phyloP scores from a whole-genome alignment of 2,329 filamentous ascomycete genomes.

The Trichoderma koningiopsis region DNA sequence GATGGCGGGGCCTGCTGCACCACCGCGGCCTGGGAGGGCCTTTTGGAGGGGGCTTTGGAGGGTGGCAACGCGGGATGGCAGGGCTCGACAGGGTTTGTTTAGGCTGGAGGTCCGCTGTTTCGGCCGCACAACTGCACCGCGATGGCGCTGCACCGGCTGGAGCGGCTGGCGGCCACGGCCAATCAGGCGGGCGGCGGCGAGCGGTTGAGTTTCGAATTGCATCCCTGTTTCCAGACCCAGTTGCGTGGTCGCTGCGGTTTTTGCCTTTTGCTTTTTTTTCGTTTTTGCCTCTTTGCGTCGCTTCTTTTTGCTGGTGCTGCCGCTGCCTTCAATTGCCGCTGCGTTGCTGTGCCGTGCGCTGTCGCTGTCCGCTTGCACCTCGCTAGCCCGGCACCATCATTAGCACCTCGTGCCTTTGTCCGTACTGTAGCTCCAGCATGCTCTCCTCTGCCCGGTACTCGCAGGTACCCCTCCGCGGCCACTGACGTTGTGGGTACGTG shows the following conservation, averaged over 20 bases:
- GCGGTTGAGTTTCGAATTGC: slow-evolving; percentile 26
- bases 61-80: slow-evolving; percentile 24
- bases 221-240: slow-evolving; percentile 29
- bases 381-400: background rate
- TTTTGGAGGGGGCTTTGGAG: slow-evolving; percentile 2
- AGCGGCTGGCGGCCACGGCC: slow-evolving; percentile 32
- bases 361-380: background rate
- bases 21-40: slow-evolving; percentile 9
- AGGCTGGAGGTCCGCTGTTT: slow-evolving; percentile 28
- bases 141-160: slow-evolving; percentile 26
- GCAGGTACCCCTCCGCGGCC: background rate
- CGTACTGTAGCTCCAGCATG: background rate
- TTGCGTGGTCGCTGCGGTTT: background rate
- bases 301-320: background rate
- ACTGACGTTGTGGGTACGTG: background rate
- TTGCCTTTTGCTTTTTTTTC: background rate
- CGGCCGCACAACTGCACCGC: slow-evolving; percentile 32
- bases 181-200: slow-evolving; percentile 42
- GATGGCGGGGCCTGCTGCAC: slow-evolving; percentile 15
- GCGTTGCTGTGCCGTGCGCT: background rate
- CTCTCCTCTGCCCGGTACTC: background rate
- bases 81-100: slow-evolving; percentile 24
- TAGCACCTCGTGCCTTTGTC: background rate
- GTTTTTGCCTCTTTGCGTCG: background rate
- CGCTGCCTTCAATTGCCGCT: background rate